Evolutionary conservation across 1,139 yeast species (phyloP), one percentile per base, ranked within the genome.

Genomic region (Yamadazyma siamensis): DNA sequence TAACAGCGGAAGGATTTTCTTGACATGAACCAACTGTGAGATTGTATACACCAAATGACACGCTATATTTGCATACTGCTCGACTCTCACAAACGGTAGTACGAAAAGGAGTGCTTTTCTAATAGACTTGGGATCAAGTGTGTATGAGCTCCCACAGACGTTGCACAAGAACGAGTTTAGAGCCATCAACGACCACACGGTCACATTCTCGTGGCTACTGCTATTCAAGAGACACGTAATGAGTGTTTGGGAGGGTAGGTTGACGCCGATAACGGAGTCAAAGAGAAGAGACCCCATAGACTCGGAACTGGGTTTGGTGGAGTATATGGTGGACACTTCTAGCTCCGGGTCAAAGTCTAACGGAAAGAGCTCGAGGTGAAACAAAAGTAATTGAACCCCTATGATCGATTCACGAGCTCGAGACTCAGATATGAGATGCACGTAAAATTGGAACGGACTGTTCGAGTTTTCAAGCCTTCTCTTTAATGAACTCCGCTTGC

Each of bases 151-250:
- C 13, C 28, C 18, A 6, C 28, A 20, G 3, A 30, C 11, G 23
- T 36, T 41, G 10, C 15, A 22, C 3, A 42, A 4, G 13, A 39
- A 28, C 2, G 44, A 35, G 21, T 42, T 41, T 18, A 42, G 21
- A 9, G 38, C 27, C 7, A 41, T 15, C 7, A 41, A 27, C 6
- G 38, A 28, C 42, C 43, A 38, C 15, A 16, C 21, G 3, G 31
- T 26, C 14, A 39, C 14, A 1, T 18, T 6, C 7, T 29, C 13
- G 16, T 38, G 29, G 15, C 33, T 41, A 5, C 28, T 23, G 4
- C 19, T 13, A 13, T 31, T 13, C 8, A 42, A 15, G 10, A 34
- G 13, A 15, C 13, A 3, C 13, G 17, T 13, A 4, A 28, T 10
- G 8, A 28, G n/a, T 11, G 18, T 21, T 13, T 19, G 18, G 10